Evolutionary conservation across 768 basidiomycete species (phyloP).

Genomic region (Termitomyces sp.): DNA sequence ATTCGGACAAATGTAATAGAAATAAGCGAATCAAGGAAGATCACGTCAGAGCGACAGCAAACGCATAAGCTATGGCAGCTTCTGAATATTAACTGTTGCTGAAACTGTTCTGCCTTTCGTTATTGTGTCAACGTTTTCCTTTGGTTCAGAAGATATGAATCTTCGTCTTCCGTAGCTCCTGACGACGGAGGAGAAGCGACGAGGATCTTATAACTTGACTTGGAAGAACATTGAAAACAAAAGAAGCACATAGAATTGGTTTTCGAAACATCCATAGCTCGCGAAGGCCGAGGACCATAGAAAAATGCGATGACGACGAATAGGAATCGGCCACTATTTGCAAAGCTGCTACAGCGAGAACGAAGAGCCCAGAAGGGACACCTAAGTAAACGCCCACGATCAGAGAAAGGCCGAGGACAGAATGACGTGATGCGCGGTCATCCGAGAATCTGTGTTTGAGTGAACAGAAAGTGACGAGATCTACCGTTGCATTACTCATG

Average conservation of each 20-base stretch:
- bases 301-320: slow-evolving; percentile 77
- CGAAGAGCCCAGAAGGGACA: slow-evolving; percentile 50
- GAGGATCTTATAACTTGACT: no score
- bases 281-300: slow-evolving; percentile 69
- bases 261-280: slow-evolving; percentile 65
- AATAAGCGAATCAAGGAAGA: not conserved
- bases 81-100: no score
- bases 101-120: slow-evolving; percentile 40
- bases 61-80: slow-evolving; percentile 69
- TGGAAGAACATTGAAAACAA: slow-evolving; percentile 59
- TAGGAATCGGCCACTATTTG: slow-evolving; percentile 66
- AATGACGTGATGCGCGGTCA: slow-evolving; percentile 41
- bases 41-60: slow-evolving; percentile 74
- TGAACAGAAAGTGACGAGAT: no score
- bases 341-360: slow-evolving; percentile 56
- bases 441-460: slow-evolving; percentile 29
- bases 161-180: slow-evolving; percentile 26
- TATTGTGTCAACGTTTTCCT: slow-evolving; percentile 18
- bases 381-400: slow-evolving; percentile 61
- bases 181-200: slow-evolving; percentile 32
- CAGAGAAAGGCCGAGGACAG: slow-evolving; percentile 51
- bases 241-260: slow-evolving; percentile 64
- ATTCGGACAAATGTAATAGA: slow-evolving; percentile 1
- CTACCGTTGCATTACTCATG: no score
- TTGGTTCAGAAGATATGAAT: slow-evolving; percentile 27